These are phyloP conservation scores for Ophidiomyces ophidiicola DNA, from an alignment of 2,329 filamentous ascomycete species.

Conservation along the genomic window DNA sequence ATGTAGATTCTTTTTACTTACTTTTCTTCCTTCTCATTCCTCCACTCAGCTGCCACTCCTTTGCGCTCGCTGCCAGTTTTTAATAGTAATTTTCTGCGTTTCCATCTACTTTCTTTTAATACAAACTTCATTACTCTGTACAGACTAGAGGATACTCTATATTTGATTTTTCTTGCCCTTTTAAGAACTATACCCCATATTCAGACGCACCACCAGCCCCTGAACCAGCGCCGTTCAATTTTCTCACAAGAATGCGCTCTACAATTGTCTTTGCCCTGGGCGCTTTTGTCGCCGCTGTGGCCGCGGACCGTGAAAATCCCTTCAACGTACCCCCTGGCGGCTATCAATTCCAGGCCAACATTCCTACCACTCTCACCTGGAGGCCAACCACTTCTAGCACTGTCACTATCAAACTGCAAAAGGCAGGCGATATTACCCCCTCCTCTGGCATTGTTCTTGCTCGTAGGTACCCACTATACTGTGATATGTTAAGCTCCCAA, in stretches of 20 bases:
- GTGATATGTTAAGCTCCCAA: neutral
- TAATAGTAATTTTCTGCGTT: too few species aligned
- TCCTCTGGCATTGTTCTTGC: slow-evolving; percentile 32
- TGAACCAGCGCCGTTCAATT: too few species aligned
- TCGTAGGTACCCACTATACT: slow-evolving; percentile 26
- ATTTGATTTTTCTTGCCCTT: neutral
- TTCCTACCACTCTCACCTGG: slow-evolving; percentile 39
- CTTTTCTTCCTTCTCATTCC: neutral
- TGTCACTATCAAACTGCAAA: slow-evolving; percentile 41
- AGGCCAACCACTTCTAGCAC: slow-evolving; percentile 38
- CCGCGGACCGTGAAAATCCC: slow-evolving; percentile 32
- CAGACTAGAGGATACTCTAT: neutral
- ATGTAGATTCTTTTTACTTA: too few species aligned
- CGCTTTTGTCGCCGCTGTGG: slow-evolving; percentile 34
- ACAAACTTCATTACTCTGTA: neutral
- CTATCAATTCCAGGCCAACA: slow-evolving; percentile 36
- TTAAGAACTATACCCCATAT: too few species aligned
- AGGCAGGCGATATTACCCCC: slow-evolving; percentile 32
- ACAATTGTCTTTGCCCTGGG: slow-evolving; percentile 33
- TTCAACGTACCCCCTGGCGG: slow-evolving; percentile 37
- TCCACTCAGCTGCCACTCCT: neutral
- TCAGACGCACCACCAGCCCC: neutral
- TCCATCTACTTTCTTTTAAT: too few species aligned
- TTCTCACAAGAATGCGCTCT: slow-evolving; percentile 32
- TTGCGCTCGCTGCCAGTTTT: neutral